Evolutionary conservation across 108 stramenopile genomes (phyloP), one percentile per base, ranked within the genome.

Genomic region (Fragilariopsis cylindrus): DNA sequence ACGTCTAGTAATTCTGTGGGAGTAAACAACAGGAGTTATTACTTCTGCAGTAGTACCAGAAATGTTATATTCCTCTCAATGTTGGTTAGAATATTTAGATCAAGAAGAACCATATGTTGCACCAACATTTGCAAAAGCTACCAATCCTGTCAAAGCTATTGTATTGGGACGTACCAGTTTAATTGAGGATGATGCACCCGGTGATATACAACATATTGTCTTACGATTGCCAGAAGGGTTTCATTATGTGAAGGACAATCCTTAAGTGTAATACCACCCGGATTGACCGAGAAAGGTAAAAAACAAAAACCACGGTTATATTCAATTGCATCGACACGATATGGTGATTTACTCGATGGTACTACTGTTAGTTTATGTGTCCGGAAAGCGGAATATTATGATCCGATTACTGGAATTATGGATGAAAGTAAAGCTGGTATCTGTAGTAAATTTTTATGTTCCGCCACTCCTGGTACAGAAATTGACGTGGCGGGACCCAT

Each of bases 231-330:
- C 91, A 7, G 81, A 84, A 13, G 89, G 88, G 18, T 84, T 93
- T 75, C 95, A 92, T 60, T 96, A 96, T 72, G 87, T 93, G 95
- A 96, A 78, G 95, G 91, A 60, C 91, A 95, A 72, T 88, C 87
- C 8, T 72, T 96, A 2, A 82, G 82, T 60, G 95, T 96, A 64
- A 88, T 93, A 72, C 92, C 95, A 7, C 90, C 92, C 2, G 95
- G 95, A 42, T 16, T 67, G n/a, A 30, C 4, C 4, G 76, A 80
- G 40, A 87, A 64, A 9, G 90, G 91, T 6, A 82, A 83, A 46
- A 67, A 82, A 0, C 76, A 96, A 81, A 89, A 90, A 57, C 95
- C 92, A 44, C 86, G 95, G 40, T 69, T 96, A 16, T 96, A 96
- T 74, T 90, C 88, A 18, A 96, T 96, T 72, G 95, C 95, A 19